Evolutionary conservation across 2,329 filamentous ascomycete species (phyloP).

Genomic region (Penicillium occitanis): DNA sequence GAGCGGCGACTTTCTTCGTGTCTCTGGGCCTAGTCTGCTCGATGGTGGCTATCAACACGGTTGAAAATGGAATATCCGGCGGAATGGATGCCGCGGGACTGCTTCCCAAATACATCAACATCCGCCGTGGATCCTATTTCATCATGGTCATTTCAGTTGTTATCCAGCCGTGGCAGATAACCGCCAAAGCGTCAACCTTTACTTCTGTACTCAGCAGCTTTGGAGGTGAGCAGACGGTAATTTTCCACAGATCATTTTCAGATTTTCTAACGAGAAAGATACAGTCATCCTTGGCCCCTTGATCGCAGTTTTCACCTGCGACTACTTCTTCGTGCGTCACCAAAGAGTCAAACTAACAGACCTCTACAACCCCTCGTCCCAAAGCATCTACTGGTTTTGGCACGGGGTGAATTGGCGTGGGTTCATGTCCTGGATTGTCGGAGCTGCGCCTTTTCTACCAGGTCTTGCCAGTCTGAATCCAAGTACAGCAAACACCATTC

Average conservation of each 20-base stretch:
- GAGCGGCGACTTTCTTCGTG: constrained; percentile 51
- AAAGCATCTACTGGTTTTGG: constrained; percentile 46
- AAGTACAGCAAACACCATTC: constrained; percentile 24
- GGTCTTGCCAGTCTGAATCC: constrained; percentile 31
- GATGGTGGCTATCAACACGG: constrained; percentile 49
- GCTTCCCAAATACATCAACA: constrained; percentile 56
- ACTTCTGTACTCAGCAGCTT: constrained; percentile 49
- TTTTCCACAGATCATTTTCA: too few species aligned
- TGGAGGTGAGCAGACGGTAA: not conserved
- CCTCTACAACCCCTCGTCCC: constrained; percentile 41
- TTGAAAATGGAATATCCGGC: constrained; percentile 52
- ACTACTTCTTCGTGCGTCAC: constrained; percentile 37
- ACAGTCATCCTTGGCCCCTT: constrained; percentile 36
- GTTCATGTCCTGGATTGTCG: constrained; percentile 41
- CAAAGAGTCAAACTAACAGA: constrained; percentile 45
- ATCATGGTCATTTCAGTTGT: constrained; percentile 45
- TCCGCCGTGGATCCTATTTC: constrained; percentile 54
- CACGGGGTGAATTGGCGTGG: constrained; percentile 49
- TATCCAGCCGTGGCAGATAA: constrained; percentile 54
- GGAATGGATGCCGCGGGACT: constrained; percentile 58
- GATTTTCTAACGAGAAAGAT: too few species aligned
- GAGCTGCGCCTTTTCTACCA: constrained; percentile 33
- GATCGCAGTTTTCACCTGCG: constrained; percentile 34
- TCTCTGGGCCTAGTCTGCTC: constrained; percentile 46
- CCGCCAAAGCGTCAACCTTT: constrained; percentile 49